Evolutionary conservation across 257 asterid species (phyloP), one percentile per base, ranked within the genome.

Genomic region (Leptodermis oblonga): DNA sequence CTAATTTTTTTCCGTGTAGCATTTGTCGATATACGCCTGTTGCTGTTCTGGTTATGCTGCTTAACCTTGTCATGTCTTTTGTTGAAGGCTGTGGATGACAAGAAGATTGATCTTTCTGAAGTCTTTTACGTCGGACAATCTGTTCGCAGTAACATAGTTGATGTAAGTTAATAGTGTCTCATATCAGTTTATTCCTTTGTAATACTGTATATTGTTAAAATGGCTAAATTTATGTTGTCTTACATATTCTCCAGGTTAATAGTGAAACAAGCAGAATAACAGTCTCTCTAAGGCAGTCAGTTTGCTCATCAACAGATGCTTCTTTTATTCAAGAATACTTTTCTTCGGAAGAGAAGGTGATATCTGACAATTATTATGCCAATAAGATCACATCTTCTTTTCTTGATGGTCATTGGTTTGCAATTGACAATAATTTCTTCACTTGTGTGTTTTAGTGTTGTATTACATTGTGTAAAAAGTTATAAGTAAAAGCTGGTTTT

Each of bases 301-400:
- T 83, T 53, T 87, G 95, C 79, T 81, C 85, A 74, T 94, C 99
- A 22, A 85, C 82, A 2, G 92, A 91, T 76, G 91, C 96, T 67
- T 85, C 99, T 33, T 94, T 89, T 74, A 86, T 89, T 78, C 97
- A 86, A 71, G 99, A 87, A 68, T 85, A 91, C 82, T 94, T 94
- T 74, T 72, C 79, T 71, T 78, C 85, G 83, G 96, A 94, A 80
- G 96, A 90, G 64, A 87, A 94, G 99, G 99, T 90, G 86, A 66
- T 59, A 22, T 22, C 25, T 31, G 28, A 62, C 17, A 33, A 56
- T 15, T 45, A 18, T 8, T 41, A 53, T 18, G 2, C 41, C 26
- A 49, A 3, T 20, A 45, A 56, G 46, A 63, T 64, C 30, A 26
- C 54, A 22, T 17, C 55, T 46, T 41, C 12, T 10, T 13, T n/a